phyloP scores from a whole-genome alignment of 1,284 basidiomycete genomes.

The Crocinoboletus sp. region DNA sequence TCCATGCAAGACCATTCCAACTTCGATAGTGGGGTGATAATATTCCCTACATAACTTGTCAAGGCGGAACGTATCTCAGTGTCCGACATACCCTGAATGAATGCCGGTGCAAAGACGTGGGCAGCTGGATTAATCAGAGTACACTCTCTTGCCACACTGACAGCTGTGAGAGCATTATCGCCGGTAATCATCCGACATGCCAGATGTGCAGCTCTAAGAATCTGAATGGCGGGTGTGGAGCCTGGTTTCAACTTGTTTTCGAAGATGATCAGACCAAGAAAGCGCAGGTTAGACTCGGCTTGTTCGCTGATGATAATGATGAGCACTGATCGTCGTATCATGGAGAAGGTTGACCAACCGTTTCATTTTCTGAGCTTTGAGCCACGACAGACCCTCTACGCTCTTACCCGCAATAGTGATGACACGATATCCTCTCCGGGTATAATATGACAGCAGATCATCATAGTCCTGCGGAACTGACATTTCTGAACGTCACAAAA shows the following conservation, averaged over 20 bases:
- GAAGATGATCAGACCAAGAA: slow-evolving; percentile 96
- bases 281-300: slow-evolving; percentile 88
- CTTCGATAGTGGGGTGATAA: slow-evolving; percentile 58
- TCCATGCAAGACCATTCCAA: slow-evolving; percentile 94
- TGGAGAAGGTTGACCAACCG: slow-evolving; percentile 46
- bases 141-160: slow-evolving; percentile 96
- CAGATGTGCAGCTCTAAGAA: slow-evolving; percentile 85
- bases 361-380: slow-evolving; percentile 96
- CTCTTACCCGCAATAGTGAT: slow-evolving; percentile 98
- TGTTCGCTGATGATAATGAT: slow-evolving; percentile 64
- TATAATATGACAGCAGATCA: slow-evolving; percentile 96
- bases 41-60: slow-evolving; percentile 46
- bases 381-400: slow-evolving; percentile 92
- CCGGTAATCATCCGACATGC: slow-evolving; percentile 98
- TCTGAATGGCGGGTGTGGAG: slow-evolving; percentile 89
- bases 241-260: slow-evolving; percentile 98
- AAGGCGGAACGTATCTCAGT: neutral
- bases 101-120: slow-evolving; percentile 88
- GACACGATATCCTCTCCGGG: slow-evolving; percentile 94
- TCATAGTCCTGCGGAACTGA: slow-evolving; percentile 96
- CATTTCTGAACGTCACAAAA: slow-evolving; percentile 6
- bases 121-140: slow-evolving; percentile 85
- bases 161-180: slow-evolving; percentile 95
- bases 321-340: slow-evolving; percentile 3
- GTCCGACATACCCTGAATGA: slow-evolving; percentile 60